Conservation (phyloP, 148 eudicot species). For the Cornus suecica region DNA sequence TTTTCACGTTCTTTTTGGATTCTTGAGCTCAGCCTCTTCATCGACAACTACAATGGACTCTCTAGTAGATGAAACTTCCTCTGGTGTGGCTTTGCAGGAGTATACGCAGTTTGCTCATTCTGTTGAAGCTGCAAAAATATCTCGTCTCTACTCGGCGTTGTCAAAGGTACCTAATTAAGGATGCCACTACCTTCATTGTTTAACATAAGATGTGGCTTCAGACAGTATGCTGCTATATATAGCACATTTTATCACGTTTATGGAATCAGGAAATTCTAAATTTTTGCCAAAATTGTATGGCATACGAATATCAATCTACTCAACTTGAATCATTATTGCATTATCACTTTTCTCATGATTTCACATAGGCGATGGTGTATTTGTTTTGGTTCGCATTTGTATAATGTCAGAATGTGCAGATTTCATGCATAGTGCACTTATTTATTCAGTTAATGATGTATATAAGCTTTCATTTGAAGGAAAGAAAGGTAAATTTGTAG, state of each 20-base stretch:
- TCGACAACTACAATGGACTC: slow-evolving; percentile 26
- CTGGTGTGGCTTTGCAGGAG: slow-evolving; percentile 22
- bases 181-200: background rate
- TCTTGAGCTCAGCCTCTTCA: slow-evolving; percentile 20
- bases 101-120: slow-evolving; percentile 25
- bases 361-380: background rate
- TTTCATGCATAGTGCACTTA: no score
- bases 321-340: background rate
- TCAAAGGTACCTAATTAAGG: slow-evolving; percentile 45
- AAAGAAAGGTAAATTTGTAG: no score
- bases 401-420: background rate
- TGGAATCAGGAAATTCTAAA: background rate
- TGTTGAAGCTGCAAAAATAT: slow-evolving; percentile 50
- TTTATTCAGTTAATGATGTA: no score
- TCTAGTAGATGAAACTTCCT: slow-evolving; percentile 24
- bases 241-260: background rate
- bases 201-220: background rate
- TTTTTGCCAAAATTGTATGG: background rate
- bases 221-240: slow-evolving; percentile 6
- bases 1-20: slow-evolving; percentile 61
- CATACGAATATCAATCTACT: background rate
- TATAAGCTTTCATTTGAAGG: no score
- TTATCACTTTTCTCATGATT: background rate
- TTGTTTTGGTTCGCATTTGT: background rate
- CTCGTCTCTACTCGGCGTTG: slow-evolving; percentile 51